These are phyloP conservation scores for Calonectria pseudoreteaudii DNA, from an alignment of 2,329 filamentous ascomycete species.

Conservation along the genomic window DNA sequence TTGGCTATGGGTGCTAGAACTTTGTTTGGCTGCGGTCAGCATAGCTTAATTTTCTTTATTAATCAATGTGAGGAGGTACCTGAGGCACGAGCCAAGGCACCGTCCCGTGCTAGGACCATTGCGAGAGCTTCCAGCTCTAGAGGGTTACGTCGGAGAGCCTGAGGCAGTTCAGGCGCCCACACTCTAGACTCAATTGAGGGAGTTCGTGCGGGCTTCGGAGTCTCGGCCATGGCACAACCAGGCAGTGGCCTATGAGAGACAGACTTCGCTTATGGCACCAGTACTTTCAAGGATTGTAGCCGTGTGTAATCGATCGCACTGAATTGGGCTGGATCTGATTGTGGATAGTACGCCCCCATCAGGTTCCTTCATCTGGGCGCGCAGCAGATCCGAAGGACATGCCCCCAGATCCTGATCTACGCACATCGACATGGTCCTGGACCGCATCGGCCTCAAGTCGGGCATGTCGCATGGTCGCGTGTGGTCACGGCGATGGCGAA, in stretches of 20 bases:
- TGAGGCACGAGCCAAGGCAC: slow-evolving; percentile 12
- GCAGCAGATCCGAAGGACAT: slow-evolving; percentile 27
- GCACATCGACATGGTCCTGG: slow-evolving; percentile 7
- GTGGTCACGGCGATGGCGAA: slow-evolving; percentile 13
- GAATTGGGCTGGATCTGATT: slow-evolving; percentile 5
- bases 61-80: neutral
- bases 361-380: slow-evolving; percentile 22
- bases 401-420: slow-evolving; percentile 20
- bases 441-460: slow-evolving; percentile 21
- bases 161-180: neutral
- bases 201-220: slow-evolving; percentile 11
- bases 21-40: slow-evolving; percentile 23
- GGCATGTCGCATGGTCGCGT: slow-evolving; percentile 2
- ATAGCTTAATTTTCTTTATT: slow-evolving; percentile 7
- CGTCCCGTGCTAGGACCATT: neutral
- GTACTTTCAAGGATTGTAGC: slow-evolving; percentile 15
- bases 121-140: neutral
- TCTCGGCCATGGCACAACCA: neutral
- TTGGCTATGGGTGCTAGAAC: slow-evolving; percentile 17
- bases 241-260: neutral
- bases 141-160: slow-evolving; percentile 1
- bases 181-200: neutral
- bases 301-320: slow-evolving; percentile 9
- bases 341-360: slow-evolving; percentile 12
- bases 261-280: slow-evolving; percentile 13